phyloP scores from a whole-genome alignment of 2,329 filamentous ascomycete species.

The Arachnopeziza araneosa region DNA sequence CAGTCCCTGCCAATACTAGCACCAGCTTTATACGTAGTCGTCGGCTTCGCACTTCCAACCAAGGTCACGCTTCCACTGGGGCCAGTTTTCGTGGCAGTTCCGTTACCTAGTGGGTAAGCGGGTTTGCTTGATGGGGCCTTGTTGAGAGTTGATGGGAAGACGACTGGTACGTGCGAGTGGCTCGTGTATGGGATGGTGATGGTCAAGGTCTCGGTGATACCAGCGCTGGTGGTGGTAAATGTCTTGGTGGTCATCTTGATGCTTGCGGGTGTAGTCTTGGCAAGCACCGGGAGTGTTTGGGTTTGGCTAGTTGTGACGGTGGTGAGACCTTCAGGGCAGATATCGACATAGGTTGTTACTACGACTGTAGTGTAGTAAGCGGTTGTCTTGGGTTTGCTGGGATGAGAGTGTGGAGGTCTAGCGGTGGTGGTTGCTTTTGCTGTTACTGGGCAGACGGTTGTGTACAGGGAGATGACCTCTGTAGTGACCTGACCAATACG shows the following conservation, averaged over 20 bases:
- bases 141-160: background rate
- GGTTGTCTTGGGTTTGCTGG: background rate
- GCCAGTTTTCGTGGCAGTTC: background rate
- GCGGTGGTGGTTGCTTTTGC: background rate
- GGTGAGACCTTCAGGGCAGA: background rate
- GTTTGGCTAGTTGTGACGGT: background rate
- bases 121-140: background rate
- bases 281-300: background rate
- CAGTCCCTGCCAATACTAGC: background rate
- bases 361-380: background rate
- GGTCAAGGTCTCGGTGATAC: background rate
- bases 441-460: background rate
- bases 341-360: background rate
- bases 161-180: background rate
- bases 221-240: background rate
- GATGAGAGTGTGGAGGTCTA: background rate
- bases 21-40: background rate
- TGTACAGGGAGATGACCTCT: background rate
- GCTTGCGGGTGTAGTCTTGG: background rate
- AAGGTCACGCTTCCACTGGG: background rate
- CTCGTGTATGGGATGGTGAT: background rate
- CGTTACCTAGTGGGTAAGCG: background rate
- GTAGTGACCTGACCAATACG: background rate
- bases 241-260: background rate
- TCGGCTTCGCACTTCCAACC: background rate